phyloP scores from a whole-genome alignment of 202 grass and related monocot genomes.

The Digitaria exilis region DNA sequence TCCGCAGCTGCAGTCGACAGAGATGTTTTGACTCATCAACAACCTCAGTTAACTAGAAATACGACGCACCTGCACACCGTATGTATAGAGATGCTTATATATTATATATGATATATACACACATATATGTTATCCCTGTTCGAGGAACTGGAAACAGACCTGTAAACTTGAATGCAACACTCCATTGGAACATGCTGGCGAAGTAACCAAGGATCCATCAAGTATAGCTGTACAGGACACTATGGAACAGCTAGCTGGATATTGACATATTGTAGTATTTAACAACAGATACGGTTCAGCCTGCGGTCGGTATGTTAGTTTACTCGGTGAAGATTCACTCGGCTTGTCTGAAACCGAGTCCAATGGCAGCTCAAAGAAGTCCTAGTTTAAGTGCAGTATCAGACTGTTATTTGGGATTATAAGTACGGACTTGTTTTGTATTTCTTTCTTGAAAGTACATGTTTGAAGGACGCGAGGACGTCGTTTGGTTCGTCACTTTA shows the following conservation, averaged over 20 bases:
- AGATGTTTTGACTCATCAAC: slow-evolving; percentile 40
- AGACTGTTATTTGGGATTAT: slow-evolving; percentile 14
- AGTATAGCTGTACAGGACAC: slow-evolving; percentile 20
- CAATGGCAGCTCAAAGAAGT: slow-evolving; percentile 23
- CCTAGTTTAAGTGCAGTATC: slow-evolving; percentile 40
- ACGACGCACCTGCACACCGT: neutral
- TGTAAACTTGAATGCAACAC: slow-evolving; percentile 21
- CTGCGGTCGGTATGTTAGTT: slow-evolving; percentile 5
- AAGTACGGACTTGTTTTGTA: slow-evolving; percentile 1
- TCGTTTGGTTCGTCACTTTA: neutral
- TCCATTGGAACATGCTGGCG: slow-evolving; percentile 20
- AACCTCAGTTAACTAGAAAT: slow-evolving; percentile 32
- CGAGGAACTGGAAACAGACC: slow-evolving; percentile 1
- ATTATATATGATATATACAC: neutral
- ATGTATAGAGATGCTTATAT: neutral
- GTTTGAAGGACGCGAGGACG: neutral
- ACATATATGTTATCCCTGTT: neutral
- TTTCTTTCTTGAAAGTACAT: slow-evolving; percentile 29
- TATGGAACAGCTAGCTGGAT: slow-evolving; percentile 34
- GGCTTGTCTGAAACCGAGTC: slow-evolving; percentile 14
- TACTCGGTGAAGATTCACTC: slow-evolving; percentile 38
- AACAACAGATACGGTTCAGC: neutral
- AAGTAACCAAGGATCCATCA: slow-evolving; percentile 26
- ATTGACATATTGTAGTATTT: no score
- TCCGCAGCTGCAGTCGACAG: neutral